phyloP scores from a whole-genome alignment of 306 rosid genomes.

The Ziziphus jujuba region DNA sequence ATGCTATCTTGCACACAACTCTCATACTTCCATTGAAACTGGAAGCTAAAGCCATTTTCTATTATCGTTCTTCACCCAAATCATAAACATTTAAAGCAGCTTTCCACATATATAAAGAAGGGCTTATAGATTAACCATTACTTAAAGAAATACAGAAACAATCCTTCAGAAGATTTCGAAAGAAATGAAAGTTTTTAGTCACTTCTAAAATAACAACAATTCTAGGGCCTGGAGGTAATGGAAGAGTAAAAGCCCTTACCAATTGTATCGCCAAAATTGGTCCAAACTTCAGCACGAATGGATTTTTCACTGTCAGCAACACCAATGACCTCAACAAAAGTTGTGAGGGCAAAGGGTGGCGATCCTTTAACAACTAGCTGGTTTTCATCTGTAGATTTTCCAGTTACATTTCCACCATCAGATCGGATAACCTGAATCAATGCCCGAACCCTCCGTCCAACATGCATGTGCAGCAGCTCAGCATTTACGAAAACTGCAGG shows the following conservation, averaged over 20 bases:
- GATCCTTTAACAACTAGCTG: conserved; percentile 64
- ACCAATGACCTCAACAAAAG: conserved; percentile 83
- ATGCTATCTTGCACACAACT: not conserved
- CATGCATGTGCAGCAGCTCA: conserved; percentile 52
- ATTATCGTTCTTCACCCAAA: not conserved
- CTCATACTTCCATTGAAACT: not conserved
- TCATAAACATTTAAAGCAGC: conserved; percentile 4
- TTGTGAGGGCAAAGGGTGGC: conserved; percentile 50
- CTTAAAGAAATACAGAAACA: not conserved
- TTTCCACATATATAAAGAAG: not conserved
- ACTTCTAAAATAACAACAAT: too few relatives aligned
- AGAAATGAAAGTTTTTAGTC: too few relatives aligned
- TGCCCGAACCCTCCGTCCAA: conserved; percentile 75
- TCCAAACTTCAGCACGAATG: conserved; percentile 74
- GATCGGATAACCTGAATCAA: conserved; percentile 64
- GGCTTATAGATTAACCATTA: not conserved
- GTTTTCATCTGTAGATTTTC: conserved; percentile 75
- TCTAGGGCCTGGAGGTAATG: not conserved
- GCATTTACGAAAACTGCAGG: conserved; percentile 81
- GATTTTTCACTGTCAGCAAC: conserved; percentile 72
- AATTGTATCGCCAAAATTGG: conserved; percentile 72
- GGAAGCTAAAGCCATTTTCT: conserved; percentile 1
- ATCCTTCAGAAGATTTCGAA: not conserved
- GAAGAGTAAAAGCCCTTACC: conserved; percentile 42
- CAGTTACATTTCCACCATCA: conserved; percentile 54